Conservation (phyloP, 2,329 filamentous ascomycete species). For the Talaromyces sp. region DNA sequence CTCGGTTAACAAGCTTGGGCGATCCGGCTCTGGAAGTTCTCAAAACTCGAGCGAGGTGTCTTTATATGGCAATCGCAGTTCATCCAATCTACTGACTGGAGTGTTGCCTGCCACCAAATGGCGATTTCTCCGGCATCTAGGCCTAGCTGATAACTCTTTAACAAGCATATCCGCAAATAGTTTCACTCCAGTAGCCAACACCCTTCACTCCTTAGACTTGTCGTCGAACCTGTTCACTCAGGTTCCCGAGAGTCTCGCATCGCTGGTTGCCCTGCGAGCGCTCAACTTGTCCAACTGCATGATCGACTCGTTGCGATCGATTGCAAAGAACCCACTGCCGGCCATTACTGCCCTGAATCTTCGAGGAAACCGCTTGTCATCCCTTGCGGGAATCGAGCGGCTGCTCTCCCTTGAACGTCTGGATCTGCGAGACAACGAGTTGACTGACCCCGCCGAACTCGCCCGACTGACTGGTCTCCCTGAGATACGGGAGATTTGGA, state of each 20-base stretch:
- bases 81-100: conserved; percentile 68
- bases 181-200: conserved; percentile 76
- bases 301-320: conserved; percentile 88
- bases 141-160: conserved; percentile 84
- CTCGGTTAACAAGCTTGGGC: conserved; percentile 63
- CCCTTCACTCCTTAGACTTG: conserved; percentile 83
- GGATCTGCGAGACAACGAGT: conserved; percentile 81
- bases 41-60: conserved; percentile 62
- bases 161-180: conserved; percentile 71
- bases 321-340: conserved; percentile 75
- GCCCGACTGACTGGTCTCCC: conserved; percentile 85
- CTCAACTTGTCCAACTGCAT: conserved; percentile 95
- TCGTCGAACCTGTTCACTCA: conserved; percentile 92
- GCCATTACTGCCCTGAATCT: conserved; percentile 92
- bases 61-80: conserved; percentile 55
- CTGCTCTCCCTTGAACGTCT: conserved; percentile 82
- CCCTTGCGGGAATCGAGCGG: conserved; percentile 83
- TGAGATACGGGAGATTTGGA: conserved; percentile 86
- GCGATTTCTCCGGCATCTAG: conserved; percentile 88
- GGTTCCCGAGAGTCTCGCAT: conserved; percentile 84
- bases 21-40: conserved; percentile 88
- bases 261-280: conserved; percentile 78
- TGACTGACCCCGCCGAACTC: conserved; percentile 86
- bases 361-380: conserved; percentile 77
- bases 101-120: conserved; percentile 81